A percentile compares a stretch with the other conserved stretches of the same genome.
phyloP scores from a whole-genome alignment of 2,329 filamentous ascomycete genomes.

The Hypoxylon sp. region DNA sequence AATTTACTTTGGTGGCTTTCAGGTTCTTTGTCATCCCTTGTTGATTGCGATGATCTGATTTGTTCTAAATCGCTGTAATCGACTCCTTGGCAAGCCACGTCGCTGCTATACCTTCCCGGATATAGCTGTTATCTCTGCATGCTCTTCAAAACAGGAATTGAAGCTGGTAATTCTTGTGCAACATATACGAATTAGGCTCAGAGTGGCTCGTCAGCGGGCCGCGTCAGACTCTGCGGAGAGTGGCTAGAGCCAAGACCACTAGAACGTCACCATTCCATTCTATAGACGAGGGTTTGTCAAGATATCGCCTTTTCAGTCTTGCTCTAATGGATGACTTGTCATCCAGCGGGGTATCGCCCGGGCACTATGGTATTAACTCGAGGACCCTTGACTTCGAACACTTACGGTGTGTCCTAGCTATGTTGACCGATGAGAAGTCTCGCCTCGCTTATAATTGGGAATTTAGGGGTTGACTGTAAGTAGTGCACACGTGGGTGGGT shows the following conservation, averaged over 20 bases:
- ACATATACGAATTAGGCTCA: slow-evolving; percentile 6
- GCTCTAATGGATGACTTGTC: neutral
- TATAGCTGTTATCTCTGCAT: slow-evolving; percentile 4
- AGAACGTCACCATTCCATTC: slow-evolving; percentile 2
- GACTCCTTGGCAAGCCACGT: slow-evolving; percentile 31
- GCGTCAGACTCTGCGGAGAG: slow-evolving; percentile 14
- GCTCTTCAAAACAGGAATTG: neutral
- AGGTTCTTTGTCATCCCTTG: slow-evolving; percentile 8
- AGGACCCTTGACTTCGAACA: neutral
- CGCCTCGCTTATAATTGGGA: neutral
- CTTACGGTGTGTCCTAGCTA: neutral
- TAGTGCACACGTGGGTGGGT: neutral
- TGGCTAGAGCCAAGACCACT: slow-evolving; percentile 11
- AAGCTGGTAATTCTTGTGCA: neutral
- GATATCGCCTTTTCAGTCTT: neutral
- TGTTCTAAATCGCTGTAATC: slow-evolving; percentile 1
- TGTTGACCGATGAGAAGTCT: neutral
- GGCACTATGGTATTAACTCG: neutral
- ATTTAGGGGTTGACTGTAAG: neutral
- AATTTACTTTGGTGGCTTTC: slow-evolving; percentile 9
- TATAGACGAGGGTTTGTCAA: neutral
- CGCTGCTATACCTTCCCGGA: slow-evolving; percentile 4
- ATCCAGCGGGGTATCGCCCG: neutral
- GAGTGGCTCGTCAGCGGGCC: slow-evolving; percentile 14
- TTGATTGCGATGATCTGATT: slow-evolving; percentile 15